Evolutionary conservation across 805 yeast genomes (phyloP).

Genomic region (Lipomyces lipofer): DNA sequence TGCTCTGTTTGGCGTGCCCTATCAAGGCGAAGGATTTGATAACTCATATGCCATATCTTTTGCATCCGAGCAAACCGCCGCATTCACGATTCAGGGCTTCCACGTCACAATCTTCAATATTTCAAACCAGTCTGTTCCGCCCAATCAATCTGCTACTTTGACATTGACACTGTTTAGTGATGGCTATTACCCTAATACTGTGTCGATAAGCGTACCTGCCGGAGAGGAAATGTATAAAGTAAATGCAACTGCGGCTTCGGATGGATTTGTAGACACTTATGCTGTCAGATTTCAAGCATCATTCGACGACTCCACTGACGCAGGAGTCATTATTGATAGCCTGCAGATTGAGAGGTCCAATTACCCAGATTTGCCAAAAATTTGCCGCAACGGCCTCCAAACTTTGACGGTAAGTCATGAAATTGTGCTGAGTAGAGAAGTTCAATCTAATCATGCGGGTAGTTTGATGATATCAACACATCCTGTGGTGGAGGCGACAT

Average conservation of each 20-base stretch:
- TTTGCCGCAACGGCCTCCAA: neutral
- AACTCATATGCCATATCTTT: neutral
- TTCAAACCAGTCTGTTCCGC: neutral
- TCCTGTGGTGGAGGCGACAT: neutral
- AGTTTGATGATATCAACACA: slow-evolving; percentile 4
- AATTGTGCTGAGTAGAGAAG: neutral
- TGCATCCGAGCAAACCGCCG: slow-evolving; percentile 3
- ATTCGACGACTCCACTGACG: neutral
- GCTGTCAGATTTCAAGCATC: neutral
- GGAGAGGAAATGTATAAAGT: neutral
- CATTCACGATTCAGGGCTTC: slow-evolving; percentile 1
- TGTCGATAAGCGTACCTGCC: neutral
- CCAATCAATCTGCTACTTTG: neutral
- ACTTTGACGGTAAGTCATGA: slow-evolving; percentile 3
- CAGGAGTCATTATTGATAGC: slow-evolving; percentile 3
- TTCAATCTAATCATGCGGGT: neutral
- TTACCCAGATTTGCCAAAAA: neutral
- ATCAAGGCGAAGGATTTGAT: neutral
- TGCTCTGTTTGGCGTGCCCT: slow-evolving; percentile 3
- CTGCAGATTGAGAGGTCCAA: neutral
- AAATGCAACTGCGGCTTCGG: neutral
- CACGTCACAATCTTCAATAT: neutral
- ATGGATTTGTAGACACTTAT: neutral
- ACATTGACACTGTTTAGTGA: neutral
- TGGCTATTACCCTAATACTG: neutral